These are phyloP conservation scores for Claviceps spartinae DNA, from an alignment of 2,329 filamentous ascomycete genomes.

Conservation along the genomic window DNA sequence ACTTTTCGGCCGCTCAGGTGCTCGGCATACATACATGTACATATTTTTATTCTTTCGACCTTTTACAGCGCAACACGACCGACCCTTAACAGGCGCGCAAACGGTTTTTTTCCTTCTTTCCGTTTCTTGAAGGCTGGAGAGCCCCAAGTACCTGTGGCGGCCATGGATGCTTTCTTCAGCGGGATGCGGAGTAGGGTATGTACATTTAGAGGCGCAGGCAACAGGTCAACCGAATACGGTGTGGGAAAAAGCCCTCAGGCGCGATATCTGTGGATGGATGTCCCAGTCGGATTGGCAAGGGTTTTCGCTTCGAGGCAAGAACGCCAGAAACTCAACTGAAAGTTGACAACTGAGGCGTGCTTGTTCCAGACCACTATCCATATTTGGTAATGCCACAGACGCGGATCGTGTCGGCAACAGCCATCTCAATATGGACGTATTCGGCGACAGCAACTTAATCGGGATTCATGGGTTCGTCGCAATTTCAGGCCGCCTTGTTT, in stretches of 20 bases:
- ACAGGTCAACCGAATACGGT: background rate
- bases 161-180: background rate
- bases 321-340: background rate
- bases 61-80: constrained; percentile 2
- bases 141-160: background rate
- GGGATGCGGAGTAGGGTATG: background rate
- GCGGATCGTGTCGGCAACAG: background rate
- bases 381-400: background rate
- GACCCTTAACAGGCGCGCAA: constrained; percentile 1
- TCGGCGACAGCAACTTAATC: background rate
- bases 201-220: background rate
- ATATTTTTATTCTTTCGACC: background rate
- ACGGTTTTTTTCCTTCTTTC: background rate
- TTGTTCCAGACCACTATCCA: background rate
- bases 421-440: background rate
- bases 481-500: background rate
- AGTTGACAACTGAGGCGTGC: background rate
- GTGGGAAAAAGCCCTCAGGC: background rate
- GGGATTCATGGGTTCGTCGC: background rate
- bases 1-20: constrained; percentile 1
- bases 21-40: constrained; percentile 2
- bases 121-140: background rate
- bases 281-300: background rate
- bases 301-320: background rate
- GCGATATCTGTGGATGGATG: background rate